Evolutionary conservation across 2,329 filamentous ascomycete genomes (phyloP).

Genomic region (Epichloe amarillans): DNA sequence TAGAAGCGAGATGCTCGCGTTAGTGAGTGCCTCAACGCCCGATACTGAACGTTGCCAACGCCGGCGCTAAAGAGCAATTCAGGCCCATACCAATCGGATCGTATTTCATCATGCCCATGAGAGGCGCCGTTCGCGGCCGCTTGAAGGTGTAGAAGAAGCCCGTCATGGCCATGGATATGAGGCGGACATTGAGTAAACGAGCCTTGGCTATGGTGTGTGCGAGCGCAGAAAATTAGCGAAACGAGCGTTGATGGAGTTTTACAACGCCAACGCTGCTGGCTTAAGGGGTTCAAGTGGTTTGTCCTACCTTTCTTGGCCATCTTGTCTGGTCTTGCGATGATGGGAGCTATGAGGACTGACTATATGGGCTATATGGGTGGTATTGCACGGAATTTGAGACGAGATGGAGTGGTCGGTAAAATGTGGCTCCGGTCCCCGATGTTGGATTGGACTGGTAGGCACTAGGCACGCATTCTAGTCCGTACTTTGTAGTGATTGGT

Average conservation of each 20-base stretch:
- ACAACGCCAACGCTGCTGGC: not conserved
- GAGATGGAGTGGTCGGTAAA: slow-evolving; percentile 4
- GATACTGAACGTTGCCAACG: not conserved
- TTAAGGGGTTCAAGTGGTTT: not conserved
- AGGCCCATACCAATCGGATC: slow-evolving; percentile 71
- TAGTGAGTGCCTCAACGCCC: not conserved
- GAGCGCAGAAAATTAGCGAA: slow-evolving; percentile 6
- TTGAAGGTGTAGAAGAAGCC: slow-evolving; percentile 91
- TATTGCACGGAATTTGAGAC: not conserved
- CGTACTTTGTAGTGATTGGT: not conserved
- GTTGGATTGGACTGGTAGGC: not conserved
- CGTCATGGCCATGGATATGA: slow-evolving; percentile 97
- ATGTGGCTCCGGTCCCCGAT: slow-evolving; percentile 7
- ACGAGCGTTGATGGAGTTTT: not conserved
- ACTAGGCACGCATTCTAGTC: too few species aligned
- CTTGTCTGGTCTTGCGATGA: not conserved
- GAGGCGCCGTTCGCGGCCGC: slow-evolving; percentile 65
- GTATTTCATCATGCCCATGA: slow-evolving; percentile 97
- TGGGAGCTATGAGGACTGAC: not conserved
- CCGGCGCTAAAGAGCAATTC: too few species aligned
- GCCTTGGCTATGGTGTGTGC: slow-evolving; percentile 54
- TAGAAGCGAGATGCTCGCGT: slow-evolving; percentile 20
- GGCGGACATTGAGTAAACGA: slow-evolving; percentile 81
- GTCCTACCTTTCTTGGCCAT: slow-evolving; percentile 16
- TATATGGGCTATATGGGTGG: too few species aligned